Conservation (phyloP, 148 eudicot species). For the Persicaria tinctoria region DNA sequence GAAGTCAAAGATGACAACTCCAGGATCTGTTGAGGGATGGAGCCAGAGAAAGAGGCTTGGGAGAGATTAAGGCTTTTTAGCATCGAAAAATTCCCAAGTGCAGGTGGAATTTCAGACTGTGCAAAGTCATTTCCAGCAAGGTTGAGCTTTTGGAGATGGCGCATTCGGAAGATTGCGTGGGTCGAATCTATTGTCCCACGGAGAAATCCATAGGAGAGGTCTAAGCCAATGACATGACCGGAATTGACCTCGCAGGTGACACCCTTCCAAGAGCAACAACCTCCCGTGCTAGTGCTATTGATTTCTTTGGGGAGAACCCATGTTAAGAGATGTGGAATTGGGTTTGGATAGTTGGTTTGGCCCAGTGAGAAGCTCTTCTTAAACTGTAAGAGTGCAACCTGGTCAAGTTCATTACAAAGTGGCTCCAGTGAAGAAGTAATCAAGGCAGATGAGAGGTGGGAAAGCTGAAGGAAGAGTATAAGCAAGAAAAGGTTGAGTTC, state of each 20-base stretch:
- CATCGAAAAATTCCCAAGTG: constrained; percentile 19
- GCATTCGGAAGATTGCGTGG: background rate
- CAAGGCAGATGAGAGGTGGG: background rate
- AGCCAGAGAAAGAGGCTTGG: constrained; percentile 20
- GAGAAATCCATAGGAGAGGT: no score
- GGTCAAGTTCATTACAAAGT: no score
- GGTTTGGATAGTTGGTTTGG: no score
- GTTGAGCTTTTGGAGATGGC: constrained; percentile 23
- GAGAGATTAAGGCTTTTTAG: constrained; percentile 35
- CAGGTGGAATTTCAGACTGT: constrained; percentile 14
- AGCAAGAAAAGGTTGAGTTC: background rate
- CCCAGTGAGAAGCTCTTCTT: no score
- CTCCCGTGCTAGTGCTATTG: no score
- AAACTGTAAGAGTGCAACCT: no score
- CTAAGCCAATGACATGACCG: no score
- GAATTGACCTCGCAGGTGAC: no score
- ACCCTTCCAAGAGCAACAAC: no score
- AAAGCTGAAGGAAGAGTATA: background rate
- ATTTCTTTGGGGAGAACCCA: no score
- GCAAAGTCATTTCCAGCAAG: constrained; percentile 15
- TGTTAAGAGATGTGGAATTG: no score
- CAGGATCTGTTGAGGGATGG: constrained; percentile 24
- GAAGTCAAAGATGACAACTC: constrained; percentile 20
- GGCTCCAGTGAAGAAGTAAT: background rate
- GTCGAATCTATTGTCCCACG: no score